Percentiles rank a stretch among this genome's conserved stretches.
Conservation (phyloP, 352 stramenopile genomes). For the Phytopythium vexans region DNA sequence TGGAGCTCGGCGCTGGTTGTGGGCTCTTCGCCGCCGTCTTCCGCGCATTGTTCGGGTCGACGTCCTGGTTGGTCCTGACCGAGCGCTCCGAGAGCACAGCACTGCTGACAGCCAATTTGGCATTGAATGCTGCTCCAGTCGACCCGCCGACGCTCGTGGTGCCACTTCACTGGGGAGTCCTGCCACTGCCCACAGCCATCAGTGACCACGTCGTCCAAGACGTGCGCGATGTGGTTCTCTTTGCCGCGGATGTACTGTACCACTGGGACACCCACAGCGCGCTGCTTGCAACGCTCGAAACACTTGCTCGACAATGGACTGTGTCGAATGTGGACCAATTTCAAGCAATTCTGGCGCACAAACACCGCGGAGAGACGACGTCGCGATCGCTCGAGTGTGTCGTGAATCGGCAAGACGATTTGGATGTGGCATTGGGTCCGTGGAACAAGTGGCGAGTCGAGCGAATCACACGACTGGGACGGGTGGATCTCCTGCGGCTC, state of each 20-base stretch:
- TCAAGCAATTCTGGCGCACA: slow-evolving; percentile 47
- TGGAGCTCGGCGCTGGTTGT: slow-evolving; percentile 49
- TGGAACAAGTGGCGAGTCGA: background rate
- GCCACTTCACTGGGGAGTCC: slow-evolving; percentile 32
- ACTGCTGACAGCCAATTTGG: slow-evolving; percentile 23
- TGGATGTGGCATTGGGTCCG: background rate
- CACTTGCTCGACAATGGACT: background rate
- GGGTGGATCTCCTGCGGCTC: slow-evolving; percentile 3
- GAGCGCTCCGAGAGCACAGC: slow-evolving; percentile 28
- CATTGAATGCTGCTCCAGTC: slow-evolving; percentile 3
- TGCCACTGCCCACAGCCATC: slow-evolving; percentile 2
- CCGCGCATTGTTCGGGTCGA: background rate
- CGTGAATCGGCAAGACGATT: background rate
- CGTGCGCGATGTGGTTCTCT: slow-evolving; percentile 15
- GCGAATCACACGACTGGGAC: background rate
- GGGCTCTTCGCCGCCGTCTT: slow-evolving; percentile 42
- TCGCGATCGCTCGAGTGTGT: background rate
- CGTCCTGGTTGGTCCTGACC: slow-evolving; percentile 22
- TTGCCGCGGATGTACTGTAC: slow-evolving; percentile 64
- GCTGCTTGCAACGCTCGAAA: slow-evolving; percentile 34
- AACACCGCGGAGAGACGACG: slow-evolving; percentile 25
- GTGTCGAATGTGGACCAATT: background rate
- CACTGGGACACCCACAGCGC: slow-evolving; percentile 47
- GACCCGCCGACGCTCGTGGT: slow-evolving; percentile 1
- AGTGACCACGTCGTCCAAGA: background rate